Evolutionary conservation across 805 yeast species (phyloP).

Genomic region (Kuraishia capsulata): DNA sequence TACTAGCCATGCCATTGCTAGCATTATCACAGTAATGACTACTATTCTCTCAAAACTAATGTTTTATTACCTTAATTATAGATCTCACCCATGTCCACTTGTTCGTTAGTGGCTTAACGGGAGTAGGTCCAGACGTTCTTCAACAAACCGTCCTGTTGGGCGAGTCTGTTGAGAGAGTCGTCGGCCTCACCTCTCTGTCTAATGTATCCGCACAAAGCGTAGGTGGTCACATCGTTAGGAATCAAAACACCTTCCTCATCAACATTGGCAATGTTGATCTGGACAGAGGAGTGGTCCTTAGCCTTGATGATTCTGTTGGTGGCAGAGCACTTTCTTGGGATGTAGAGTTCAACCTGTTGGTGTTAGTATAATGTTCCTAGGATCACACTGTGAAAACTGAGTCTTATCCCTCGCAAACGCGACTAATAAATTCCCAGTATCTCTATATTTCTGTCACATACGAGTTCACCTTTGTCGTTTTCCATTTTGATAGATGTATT

Average conservation of each 20-base stretch:
- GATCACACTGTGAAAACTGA: slow-evolving; percentile 7
- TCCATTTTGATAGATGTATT: slow-evolving; percentile 93
- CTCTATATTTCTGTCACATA: slow-evolving; percentile 38
- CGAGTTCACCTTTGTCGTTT: slow-evolving; percentile 99
- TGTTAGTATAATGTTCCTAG: slow-evolving; percentile 26
- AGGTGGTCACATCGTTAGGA: slow-evolving; percentile 84
- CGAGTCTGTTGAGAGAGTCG: slow-evolving; percentile 98
- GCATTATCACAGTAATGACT: no score
- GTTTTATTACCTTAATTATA: no score
- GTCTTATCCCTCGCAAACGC: slow-evolving; percentile 1
- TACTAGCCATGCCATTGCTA: no score
- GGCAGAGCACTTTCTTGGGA: slow-evolving; percentile 99
- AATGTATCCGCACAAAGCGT: slow-evolving; percentile 95
- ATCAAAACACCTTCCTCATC: slow-evolving; percentile 94
- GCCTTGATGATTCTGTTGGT: slow-evolving; percentile 99
- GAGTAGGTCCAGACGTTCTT: slow-evolving; percentile 94
- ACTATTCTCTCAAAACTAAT: no score
- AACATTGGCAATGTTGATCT: slow-evolving; percentile 97
- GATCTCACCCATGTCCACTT: no score
- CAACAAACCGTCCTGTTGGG: slow-evolving; percentile 97
- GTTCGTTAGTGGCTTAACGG: slow-evolving; percentile 66
- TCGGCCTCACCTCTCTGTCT: slow-evolving; percentile 99
- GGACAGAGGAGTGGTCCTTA: slow-evolving; percentile 99
- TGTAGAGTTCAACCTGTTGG: slow-evolving; percentile 94
- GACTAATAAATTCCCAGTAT: no score